Conservation (phyloP, 495 filamentous ascomycete genomes). For the Hypoxylon fragiforme region DNA sequence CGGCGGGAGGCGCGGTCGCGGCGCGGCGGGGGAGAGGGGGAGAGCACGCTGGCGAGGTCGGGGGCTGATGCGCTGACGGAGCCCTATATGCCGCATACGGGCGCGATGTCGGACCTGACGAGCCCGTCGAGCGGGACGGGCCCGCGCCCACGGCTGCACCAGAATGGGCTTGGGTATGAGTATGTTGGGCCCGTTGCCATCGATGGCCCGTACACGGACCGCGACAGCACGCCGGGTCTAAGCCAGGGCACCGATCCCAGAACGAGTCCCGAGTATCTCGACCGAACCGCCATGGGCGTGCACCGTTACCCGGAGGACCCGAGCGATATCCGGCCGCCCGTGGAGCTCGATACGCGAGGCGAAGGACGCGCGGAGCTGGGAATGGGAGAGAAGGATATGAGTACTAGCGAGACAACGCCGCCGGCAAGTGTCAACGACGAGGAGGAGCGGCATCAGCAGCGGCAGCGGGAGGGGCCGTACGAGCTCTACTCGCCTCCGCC, state of each 20-base stretch:
- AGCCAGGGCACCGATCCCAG: conserved; percentile 3
- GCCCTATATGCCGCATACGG: conserved; percentile 6
- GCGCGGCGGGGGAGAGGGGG: not conserved
- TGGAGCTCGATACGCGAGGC: conserved; percentile 2
- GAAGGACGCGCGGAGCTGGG: conserved; percentile 4
- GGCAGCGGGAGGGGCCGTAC: conserved; percentile 3
- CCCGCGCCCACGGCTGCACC: conserved; percentile 15
- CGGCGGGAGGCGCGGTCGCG: conserved; percentile 28
- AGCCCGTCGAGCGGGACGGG: conserved; percentile 26
- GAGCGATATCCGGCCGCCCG: conserved; percentile 10
- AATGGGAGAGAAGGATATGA: not conserved
- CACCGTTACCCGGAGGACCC: conserved; percentile 9
- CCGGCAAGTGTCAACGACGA: too few relatives aligned
- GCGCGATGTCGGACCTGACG: conserved; percentile 35
- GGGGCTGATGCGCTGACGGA: not conserved
- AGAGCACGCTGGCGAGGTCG: conserved; percentile 4
- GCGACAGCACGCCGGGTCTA: not conserved
- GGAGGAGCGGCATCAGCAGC: not conserved
- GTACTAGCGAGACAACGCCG: not conserved
- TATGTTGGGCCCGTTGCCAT: conserved; percentile 42
- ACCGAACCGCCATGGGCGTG: not conserved
- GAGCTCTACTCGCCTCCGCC: conserved; percentile 18
- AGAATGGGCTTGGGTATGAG: conserved; percentile 31
- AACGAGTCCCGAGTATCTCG: conserved; percentile 11
- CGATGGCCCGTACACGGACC: conserved; percentile 42